These are phyloP conservation scores for Trichoderma atrobrunneum DNA, from an alignment of 2,329 filamentous ascomycete species.

Conservation along the genomic window DNA sequence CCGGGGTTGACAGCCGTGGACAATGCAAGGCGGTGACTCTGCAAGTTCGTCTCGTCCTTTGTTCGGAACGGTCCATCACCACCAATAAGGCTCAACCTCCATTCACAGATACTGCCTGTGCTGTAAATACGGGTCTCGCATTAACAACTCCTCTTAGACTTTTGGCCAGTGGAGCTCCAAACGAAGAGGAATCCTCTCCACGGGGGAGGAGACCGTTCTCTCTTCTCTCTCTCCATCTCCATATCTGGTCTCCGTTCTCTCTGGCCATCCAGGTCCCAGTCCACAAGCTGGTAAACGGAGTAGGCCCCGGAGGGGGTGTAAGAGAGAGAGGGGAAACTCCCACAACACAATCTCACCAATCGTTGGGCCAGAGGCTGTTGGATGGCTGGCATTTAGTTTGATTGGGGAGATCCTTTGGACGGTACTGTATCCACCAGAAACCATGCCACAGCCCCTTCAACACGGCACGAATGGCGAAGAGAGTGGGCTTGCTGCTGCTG, in stretches of 20 bases:
- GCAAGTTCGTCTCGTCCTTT: neutral
- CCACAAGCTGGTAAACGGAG: neutral
- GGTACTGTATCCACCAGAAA: conserved; percentile 9
- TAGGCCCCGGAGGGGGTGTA: neutral
- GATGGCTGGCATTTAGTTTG: neutral
- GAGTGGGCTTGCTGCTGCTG: neutral
- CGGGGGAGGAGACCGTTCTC: neutral
- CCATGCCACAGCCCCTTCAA: conserved; percentile 9
- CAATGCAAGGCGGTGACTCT: neutral
- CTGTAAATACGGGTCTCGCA: neutral
- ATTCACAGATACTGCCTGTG: neutral
- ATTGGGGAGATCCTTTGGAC: conserved; percentile 13
- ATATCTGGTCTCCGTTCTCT: neutral
- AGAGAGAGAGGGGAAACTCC: neutral
- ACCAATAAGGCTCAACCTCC: neutral
- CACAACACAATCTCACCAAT: neutral
- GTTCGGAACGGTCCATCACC: neutral
- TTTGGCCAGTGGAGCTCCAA: neutral
- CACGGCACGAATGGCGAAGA: conserved; percentile 3
- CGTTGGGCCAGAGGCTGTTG: conserved; percentile 4
- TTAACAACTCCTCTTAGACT: neutral
- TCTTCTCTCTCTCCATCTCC: neutral
- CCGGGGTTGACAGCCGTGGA: neutral
- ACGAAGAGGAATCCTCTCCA: neutral
- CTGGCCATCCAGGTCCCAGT: conserved; percentile 12